Conservation (phyloP, 1,284 basidiomycete species). For the Cryptococcus sp. region DNA sequence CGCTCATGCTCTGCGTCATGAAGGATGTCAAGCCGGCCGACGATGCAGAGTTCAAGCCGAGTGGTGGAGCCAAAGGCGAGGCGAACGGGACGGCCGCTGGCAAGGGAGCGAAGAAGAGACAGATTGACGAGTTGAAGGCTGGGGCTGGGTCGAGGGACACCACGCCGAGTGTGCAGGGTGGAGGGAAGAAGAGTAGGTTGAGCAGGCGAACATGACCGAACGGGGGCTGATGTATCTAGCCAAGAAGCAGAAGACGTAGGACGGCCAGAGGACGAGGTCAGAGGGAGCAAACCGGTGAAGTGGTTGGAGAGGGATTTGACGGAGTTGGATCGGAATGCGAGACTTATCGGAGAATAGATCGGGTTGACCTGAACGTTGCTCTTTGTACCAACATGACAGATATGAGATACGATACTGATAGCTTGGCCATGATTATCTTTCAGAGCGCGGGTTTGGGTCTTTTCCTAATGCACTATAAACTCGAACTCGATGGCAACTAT, state of each 20-base stretch:
- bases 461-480: no score
- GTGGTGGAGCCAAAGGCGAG: slow-evolving; percentile 40
- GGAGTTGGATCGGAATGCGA: no score
- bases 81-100: not conserved
- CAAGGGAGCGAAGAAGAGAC: slow-evolving; percentile 41
- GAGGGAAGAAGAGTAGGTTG: slow-evolving; percentile 13
- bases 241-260: slow-evolving; percentile 33
- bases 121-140: slow-evolving; percentile 47
- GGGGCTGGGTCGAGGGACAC: slow-evolving; percentile 36
- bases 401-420: no score
- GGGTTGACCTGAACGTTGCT: no score
- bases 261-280: no score
- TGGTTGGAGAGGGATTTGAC: no score
- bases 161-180: slow-evolving; percentile 27
- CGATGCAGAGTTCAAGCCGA: slow-evolving; percentile 38
- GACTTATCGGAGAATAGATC: no score
- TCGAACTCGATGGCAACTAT: no score
- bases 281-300: no score
- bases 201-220: not conserved
- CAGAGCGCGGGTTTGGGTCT: no score
- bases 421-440: no score
- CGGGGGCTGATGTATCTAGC: slow-evolving; percentile 9
- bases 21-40: slow-evolving; percentile 69
- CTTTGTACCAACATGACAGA: no score
- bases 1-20: slow-evolving; percentile 82